These are phyloP conservation scores for Vaccinium macrocarpon DNA, from an alignment of 148 eudicot species.

Conservation along the genomic window DNA sequence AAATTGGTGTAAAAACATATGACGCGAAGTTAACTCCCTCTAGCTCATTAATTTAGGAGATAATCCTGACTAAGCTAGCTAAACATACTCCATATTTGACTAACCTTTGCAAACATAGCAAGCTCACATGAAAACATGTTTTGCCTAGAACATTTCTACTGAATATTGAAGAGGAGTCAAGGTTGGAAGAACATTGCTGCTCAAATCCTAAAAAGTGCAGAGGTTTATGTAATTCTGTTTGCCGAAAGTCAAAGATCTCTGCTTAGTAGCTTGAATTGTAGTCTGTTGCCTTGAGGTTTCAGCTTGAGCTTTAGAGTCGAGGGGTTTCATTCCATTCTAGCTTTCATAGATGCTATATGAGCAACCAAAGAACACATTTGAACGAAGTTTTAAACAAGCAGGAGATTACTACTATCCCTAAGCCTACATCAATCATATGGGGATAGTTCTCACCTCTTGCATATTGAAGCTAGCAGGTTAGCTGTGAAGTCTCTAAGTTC, in stretches of 20 bases:
- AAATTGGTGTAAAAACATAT: not conserved
- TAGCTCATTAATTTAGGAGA: not conserved
- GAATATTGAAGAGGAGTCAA: not conserved
- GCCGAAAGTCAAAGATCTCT: not conserved
- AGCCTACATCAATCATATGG: not conserved
- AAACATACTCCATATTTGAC: not conserved
- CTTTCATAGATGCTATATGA: not conserved
- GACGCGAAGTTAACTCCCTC: not conserved
- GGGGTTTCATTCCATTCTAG: not conserved
- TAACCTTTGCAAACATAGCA: not conserved
- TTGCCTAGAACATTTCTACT: not conserved
- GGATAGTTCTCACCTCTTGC: conserved; percentile 49
- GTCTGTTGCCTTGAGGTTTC: not conserved
- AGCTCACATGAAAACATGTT: not conserved
- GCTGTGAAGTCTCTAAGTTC: conserved; percentile 74
- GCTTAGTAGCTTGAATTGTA: not conserved
- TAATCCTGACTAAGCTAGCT: not conserved
- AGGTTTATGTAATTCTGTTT: not conserved
- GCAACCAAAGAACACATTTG: not conserved
- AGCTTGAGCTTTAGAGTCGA: not conserved
- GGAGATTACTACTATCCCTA: not conserved
- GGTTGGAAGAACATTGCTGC: not conserved
- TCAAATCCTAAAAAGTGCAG: not conserved
- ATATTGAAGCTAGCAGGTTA: conserved; percentile 67
- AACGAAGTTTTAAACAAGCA: not conserved